Conservation (phyloP, 139 green algal genomes). For the Auxenochlorella pyrenoidosa region DNA sequence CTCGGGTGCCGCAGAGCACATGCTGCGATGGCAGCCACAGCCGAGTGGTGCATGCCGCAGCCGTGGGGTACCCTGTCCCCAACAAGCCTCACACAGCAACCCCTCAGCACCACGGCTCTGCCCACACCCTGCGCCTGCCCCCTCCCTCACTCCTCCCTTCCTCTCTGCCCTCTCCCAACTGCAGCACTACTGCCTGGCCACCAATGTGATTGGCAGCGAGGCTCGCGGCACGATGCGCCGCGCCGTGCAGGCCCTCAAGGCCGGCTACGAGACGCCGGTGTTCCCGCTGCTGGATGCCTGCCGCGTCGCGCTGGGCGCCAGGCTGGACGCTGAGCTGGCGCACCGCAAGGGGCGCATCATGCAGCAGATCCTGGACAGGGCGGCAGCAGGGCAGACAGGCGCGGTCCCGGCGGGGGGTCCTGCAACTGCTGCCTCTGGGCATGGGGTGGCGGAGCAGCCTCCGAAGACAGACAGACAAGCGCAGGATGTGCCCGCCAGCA, state of each 20-base stretch:
- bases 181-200: slow-evolving; percentile 57
- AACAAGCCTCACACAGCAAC: background rate
- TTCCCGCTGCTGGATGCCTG: slow-evolving; percentile 56
- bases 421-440: too few relatives aligned
- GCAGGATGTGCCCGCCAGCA: background rate
- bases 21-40: background rate
- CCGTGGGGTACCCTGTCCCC: too few relatives aligned
- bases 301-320: slow-evolving; percentile 16
- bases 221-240: slow-evolving; percentile 55
- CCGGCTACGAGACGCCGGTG: slow-evolving; percentile 53
- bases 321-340: slow-evolving; percentile 41
- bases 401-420: too few relatives aligned
- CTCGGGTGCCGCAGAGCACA: background rate
- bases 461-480: background rate
- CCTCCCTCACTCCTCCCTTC: too few relatives aligned
- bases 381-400: background rate
- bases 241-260: slow-evolving; percentile 56
- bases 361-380: background rate
- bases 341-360: slow-evolving; percentile 48
- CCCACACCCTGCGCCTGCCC: background rate
- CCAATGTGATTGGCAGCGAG: slow-evolving; percentile 59
- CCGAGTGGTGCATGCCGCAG: background rate
- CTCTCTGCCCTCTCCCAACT: too few relatives aligned
- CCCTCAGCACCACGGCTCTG: background rate
- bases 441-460: too few relatives aligned